A percentile compares a stretch with the other conserved stretches of the same genome.
Conservation (phyloP, 108 stramenopile species). For the Mediolabrus comicus region DNA sequence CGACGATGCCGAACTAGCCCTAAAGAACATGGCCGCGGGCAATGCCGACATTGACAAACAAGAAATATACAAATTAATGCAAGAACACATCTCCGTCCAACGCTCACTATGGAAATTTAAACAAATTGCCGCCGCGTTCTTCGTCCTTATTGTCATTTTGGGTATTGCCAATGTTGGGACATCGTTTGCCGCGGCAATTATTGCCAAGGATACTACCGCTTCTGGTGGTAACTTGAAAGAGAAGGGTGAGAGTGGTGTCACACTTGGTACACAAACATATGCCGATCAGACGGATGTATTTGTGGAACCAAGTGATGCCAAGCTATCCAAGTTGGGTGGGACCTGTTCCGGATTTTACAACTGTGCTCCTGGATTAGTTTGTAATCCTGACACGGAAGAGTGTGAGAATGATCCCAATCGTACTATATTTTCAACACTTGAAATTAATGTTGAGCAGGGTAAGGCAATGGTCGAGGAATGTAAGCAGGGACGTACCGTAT, state of each 20-base stretch:
- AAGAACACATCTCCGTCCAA: slow-evolving; percentile 19
- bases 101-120: slow-evolving; percentile 19
- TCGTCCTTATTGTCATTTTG: neutral
- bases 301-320: neutral
- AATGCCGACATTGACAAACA: slow-evolving; percentile 13
- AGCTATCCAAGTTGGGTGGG: neutral
- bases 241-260: neutral
- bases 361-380: neutral
- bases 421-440: neutral
- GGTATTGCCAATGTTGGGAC: neutral
- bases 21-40: slow-evolving; percentile 40
- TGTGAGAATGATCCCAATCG: neutral
- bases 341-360: neutral
- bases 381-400: neutral
- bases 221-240: neutral
- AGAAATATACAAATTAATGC: slow-evolving; percentile 37
- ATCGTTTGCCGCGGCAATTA: neutral
- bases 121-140: neutral
- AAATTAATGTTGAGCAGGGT: neutral
- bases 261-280: neutral
- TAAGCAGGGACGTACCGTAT: neutral
- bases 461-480: slow-evolving; percentile 2
- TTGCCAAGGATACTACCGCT: neutral
- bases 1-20: slow-evolving; percentile 27
- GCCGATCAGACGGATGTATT: neutral